Evolutionary conservation across 2,329 filamentous ascomycete species (phyloP).

Genomic region (Botryotinia calthae): DNA sequence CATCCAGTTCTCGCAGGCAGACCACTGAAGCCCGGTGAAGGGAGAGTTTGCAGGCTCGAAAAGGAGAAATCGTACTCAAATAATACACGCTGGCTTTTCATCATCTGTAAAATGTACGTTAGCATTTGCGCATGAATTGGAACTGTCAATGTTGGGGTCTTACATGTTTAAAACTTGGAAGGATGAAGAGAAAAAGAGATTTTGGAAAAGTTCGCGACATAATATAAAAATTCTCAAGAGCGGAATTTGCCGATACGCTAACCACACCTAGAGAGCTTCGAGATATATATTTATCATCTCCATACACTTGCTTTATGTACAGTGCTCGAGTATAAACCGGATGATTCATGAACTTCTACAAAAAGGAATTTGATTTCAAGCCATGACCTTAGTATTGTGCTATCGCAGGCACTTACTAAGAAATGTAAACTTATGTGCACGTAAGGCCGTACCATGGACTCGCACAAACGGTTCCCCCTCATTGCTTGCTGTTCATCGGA

Average conservation of each 20-base stretch:
- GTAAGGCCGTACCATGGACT: slow-evolving; percentile 5
- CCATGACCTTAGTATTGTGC: slow-evolving; percentile 29
- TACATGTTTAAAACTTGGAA: slow-evolving; percentile 99
- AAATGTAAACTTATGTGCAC: not conserved
- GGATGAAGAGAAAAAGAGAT: slow-evolving; percentile 67
- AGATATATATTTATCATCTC: not conserved
- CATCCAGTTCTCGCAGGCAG: slow-evolving; percentile 61
- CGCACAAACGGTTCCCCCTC: not conserved
- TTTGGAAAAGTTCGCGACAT: slow-evolving; percentile 39
- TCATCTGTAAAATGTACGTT: slow-evolving; percentile 66
- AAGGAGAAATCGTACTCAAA: slow-evolving; percentile 74
- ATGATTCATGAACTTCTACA: not conserved
- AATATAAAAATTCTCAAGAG: slow-evolving; percentile 30
- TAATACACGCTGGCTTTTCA: slow-evolving; percentile 98
- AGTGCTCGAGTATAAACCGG: not conserved
- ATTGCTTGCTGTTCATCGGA: slow-evolving; percentile 1
- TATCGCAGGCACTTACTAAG: slow-evolving; percentile 14
- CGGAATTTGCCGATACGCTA: slow-evolving; percentile 28
- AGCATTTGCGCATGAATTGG: slow-evolving; percentile 31
- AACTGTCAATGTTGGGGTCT: slow-evolving; percentile 45
- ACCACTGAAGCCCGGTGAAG: slow-evolving; percentile 87
- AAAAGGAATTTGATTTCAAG: slow-evolving; percentile 15
- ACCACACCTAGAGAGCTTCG: slow-evolving; percentile 31
- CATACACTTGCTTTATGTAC: not conserved
- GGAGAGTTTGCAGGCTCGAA: slow-evolving; percentile 76